Percentiles rank a stretch among this genome's conserved stretches.
These are phyloP conservation scores for Pleodorina starrii DNA, from an alignment of 139 green algal species.

Conservation along the genomic window DNA sequence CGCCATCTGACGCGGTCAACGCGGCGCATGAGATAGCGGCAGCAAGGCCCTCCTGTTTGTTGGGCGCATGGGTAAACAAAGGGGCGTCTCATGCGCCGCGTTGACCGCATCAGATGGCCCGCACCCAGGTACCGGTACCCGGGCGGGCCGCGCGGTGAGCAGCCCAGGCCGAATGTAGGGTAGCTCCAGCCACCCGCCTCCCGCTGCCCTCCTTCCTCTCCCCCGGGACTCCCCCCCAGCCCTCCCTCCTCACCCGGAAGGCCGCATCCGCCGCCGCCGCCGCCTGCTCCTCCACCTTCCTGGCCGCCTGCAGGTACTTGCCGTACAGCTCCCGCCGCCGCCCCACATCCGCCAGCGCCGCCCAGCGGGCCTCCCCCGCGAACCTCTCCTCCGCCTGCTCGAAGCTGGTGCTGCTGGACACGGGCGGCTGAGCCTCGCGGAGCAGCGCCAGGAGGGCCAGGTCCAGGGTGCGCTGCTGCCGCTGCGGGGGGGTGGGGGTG, in stretches of 20 bases:
- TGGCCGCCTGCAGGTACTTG: neutral
- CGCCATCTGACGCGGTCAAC: too few species aligned
- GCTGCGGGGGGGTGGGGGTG: neutral
- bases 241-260: constrained; percentile 8
- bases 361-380: constrained; percentile 1
- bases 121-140: too few species aligned
- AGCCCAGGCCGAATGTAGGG: too few species aligned
- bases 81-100: too few species aligned
- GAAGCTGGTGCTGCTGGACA: neutral
- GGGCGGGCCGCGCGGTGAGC: too few species aligned
- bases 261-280: constrained; percentile 22
- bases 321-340: constrained; percentile 24
- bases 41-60: too few species aligned
- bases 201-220: too few species aligned
- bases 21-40: too few species aligned
- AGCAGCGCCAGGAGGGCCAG: constrained; percentile 34
- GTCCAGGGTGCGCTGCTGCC: constrained; percentile 23
- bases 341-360: neutral
- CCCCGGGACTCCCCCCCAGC: too few species aligned
- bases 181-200: too few species aligned
- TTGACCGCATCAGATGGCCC: too few species aligned
- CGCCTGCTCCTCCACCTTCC: constrained; percentile 41
- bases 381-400: constrained; percentile 16
- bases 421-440: constrained; percentile 25
- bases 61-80: too few species aligned